phyloP scores from a whole-genome alignment of 2,329 filamentous ascomycete species.

The Alternaria ethzedia region DNA sequence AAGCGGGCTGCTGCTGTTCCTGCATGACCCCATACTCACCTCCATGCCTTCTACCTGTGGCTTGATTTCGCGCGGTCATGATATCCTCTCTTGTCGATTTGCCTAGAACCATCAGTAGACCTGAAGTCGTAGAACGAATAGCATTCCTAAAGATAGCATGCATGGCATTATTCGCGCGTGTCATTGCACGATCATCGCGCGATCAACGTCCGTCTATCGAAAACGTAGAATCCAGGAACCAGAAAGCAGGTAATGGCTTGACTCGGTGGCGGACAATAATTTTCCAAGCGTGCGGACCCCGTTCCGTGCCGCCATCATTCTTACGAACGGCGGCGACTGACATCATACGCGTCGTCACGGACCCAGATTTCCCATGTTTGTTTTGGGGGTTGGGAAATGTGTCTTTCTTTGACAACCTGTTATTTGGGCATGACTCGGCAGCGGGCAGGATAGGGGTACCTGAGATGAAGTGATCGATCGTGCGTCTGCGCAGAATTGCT shows the following conservation, averaged over 20 bases:
- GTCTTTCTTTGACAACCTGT: not conserved
- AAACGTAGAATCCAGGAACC: slow-evolving; percentile 11
- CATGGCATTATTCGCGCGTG: not conserved
- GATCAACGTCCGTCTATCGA: slow-evolving; percentile 10
- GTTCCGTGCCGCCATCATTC: slow-evolving; percentile 12
- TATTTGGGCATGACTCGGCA: slow-evolving; percentile 3
- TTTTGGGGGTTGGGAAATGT: not conserved
- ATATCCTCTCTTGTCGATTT: slow-evolving; percentile 10
- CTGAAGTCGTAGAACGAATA: not conserved
- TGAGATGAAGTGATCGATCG: not conserved
- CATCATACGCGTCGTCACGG: slow-evolving; percentile 24
- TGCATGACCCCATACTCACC: slow-evolving; percentile 11
- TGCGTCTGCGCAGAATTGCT: slow-evolving; percentile 3
- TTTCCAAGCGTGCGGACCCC: slow-evolving; percentile 3
- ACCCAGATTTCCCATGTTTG: slow-evolving; percentile 7
- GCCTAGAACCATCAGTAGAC: not conserved
- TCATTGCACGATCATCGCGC: slow-evolving; percentile 15
- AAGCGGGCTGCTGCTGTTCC: slow-evolving; percentile 12
- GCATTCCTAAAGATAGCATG: not conserved
- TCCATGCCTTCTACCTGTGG: not conserved
- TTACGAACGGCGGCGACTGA: slow-evolving; percentile 14
- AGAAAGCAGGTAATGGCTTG: slow-evolving; percentile 17
- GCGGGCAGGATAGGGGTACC: not conserved
- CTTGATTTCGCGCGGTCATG: not conserved
- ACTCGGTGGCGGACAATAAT: not conserved